Conservation (phyloP, 768 basidiomycete species). For the Lentinula lateritia region DNA sequence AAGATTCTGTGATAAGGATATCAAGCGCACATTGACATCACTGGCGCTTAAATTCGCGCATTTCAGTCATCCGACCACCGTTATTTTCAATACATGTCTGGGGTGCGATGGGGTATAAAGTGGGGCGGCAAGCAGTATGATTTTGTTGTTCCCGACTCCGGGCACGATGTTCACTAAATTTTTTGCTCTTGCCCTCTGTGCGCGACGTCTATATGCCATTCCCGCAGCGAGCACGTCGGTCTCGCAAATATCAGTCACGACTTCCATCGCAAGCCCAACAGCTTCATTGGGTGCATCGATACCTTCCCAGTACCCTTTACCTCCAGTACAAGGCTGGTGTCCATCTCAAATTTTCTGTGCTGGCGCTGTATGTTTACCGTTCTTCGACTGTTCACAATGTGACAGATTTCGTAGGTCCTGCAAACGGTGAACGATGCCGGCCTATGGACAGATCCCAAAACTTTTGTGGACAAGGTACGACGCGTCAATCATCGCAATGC, state of each 20-base stretch:
- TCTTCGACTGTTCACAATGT: slow-evolving; percentile 5
- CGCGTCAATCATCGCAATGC: background rate
- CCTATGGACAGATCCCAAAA: slow-evolving; percentile 78
- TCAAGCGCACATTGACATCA: background rate
- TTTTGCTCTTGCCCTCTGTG: background rate
- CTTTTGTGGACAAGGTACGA: slow-evolving; percentile 70
- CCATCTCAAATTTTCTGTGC: slow-evolving; percentile 75
- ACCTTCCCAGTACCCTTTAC: slow-evolving; percentile 60
- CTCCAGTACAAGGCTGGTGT: slow-evolving; percentile 76
- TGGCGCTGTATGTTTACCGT: slow-evolving; percentile 48
- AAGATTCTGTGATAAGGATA: background rate
- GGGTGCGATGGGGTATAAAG: background rate
- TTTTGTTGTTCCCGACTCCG: background rate
- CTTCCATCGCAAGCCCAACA: slow-evolving; percentile 62
- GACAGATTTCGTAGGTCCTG: slow-evolving; percentile 46
- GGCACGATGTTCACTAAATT: background rate
- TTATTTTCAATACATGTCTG: background rate
- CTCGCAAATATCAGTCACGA: slow-evolving; percentile 42
- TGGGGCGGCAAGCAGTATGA: background rate
- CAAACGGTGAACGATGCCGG: slow-evolving; percentile 82
- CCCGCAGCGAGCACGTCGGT: slow-evolving; percentile 8
- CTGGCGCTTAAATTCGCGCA: slow-evolving; percentile 8
- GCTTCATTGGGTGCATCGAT: slow-evolving; percentile 44
- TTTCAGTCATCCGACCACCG: slow-evolving; percentile 1
- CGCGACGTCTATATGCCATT: slow-evolving; percentile 6